Percentiles rank a stretch among this genome's conserved stretches.
phyloP scores from a whole-genome alignment of 1,139 yeast species.

The Suhomyces chickasaworum region DNA sequence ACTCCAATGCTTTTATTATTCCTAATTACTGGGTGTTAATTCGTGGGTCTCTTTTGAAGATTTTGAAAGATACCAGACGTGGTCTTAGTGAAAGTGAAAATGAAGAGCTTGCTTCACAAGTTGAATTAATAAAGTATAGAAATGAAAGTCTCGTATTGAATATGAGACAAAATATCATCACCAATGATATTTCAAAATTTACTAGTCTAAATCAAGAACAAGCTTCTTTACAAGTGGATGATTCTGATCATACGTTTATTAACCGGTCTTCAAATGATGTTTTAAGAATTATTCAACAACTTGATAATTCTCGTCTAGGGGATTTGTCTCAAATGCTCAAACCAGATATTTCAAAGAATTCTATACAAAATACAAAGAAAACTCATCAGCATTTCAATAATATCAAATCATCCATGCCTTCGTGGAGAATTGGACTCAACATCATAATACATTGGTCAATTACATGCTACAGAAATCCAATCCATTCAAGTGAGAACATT shows the following conservation, averaged over 20 bases:
- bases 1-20: slow-evolving; percentile 73
- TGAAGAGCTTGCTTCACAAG: slow-evolving; percentile 49
- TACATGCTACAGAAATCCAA: slow-evolving; percentile 38
- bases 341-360: slow-evolving; percentile 21
- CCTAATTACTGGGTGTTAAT: slow-evolving; percentile 73
- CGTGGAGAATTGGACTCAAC: slow-evolving; percentile 47
- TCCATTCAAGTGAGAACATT: slow-evolving; percentile 34
- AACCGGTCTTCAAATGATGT: slow-evolving; percentile 38
- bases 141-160: slow-evolving; percentile 72
- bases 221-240: slow-evolving; percentile 4
- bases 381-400: background rate
- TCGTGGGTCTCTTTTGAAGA: slow-evolving; percentile 44
- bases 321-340: slow-evolving; percentile 32
- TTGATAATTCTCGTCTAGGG: slow-evolving; percentile 37
- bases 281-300: slow-evolving; percentile 33
- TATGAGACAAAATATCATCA: slow-evolving; percentile 21
- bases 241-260: slow-evolving; percentile 19
- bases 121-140: slow-evolving; percentile 63
- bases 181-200: slow-evolving; percentile 1
- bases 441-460: slow-evolving; percentile 53
- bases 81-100: slow-evolving; percentile 19
- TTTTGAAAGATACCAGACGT: slow-evolving; percentile 36
- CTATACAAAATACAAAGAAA: background rate
- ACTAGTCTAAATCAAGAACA: background rate
- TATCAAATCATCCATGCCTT: slow-evolving; percentile 10